Base-by-base conservation (phyloP, 2,329 filamentous ascomycete species). In the Aspergillus intermedius region DNA sequence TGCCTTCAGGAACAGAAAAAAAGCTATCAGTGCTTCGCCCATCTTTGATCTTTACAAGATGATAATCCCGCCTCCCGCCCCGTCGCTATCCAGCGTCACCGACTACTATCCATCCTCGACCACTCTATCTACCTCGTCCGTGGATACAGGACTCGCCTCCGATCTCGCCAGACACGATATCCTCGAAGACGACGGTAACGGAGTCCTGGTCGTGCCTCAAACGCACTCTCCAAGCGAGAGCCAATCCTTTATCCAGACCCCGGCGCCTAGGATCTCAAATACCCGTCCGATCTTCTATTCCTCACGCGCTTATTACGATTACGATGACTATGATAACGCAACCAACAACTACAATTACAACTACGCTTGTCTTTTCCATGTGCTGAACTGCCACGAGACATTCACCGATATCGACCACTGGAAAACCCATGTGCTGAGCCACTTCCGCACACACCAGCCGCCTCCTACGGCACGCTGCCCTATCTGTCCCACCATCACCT, bases 371-470 rank as follows among this genome's bases (percentile, higher is more conserved):
- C 62, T 74, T n/a, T 74, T 74, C 60, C 67, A 73, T 50, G 64
- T 72, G 48, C 62, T 75, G 6, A 66, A 72, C 53, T 75, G 72
- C 53, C 60, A 69, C 9, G 59, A 68, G 43, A 62, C 61, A 9
- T 73, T 73, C 49, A 60, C 66, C 40, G 62, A 69, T 37, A 57
- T 60, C 23, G 60, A 65, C 5, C 53, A 66, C 28, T 75, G 72
- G 70, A 69, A 69, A 45, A 68, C 61, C 7, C 72, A 75, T 54
- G 69, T 74, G 42, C 62, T 71, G 21, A 70, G 71, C 45, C 72
- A 75, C 50, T 74, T 75, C 50, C 67, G 67, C 12, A 65, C 67
- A 1, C 63, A 69, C 45, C 60, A 65, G 30, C 62, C 71, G 7
- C 72, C 72, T 3, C 57, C 57, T 19, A 67, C 60, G 6, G 72